phyloP scores from a whole-genome alignment of 257 asterid genomes.

The Fraxinus excelsior region DNA sequence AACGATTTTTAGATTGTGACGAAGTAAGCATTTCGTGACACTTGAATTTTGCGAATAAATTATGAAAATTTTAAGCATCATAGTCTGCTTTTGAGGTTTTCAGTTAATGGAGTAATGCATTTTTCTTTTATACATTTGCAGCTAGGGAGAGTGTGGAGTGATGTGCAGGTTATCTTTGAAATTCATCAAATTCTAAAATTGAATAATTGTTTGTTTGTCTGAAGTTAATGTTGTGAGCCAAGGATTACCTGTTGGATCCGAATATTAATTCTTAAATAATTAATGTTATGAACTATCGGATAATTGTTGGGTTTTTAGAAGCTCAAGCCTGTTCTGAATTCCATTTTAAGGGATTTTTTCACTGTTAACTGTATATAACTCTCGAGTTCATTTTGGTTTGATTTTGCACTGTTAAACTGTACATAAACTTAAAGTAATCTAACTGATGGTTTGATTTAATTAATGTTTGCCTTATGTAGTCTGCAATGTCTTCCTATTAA shows the following conservation, averaged over 20 bases:
- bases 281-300: neutral
- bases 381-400: too few relatives aligned
- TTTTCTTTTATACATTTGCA: neutral
- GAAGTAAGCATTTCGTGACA: constrained; percentile 1
- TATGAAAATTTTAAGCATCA: neutral
- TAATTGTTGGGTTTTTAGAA: neutral
- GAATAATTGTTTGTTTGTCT: neutral
- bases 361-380: too few relatives aligned
- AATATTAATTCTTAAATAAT: neutral
- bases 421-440: too few relatives aligned
- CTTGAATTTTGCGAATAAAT: neutral
- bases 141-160: neutral
- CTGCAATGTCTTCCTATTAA: too few relatives aligned
- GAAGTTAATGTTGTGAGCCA: neutral
- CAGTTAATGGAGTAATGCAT: neutral
- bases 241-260: neutral
- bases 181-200: neutral
- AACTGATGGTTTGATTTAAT: too few relatives aligned
- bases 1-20: neutral
- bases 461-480: too few relatives aligned
- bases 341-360: too few relatives aligned
- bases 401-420: too few relatives aligned
- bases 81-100: neutral
- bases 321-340: too few relatives aligned
- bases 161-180: neutral